Conservation (phyloP, 768 basidiomycete species). For the Boletus reticulatus region DNA sequence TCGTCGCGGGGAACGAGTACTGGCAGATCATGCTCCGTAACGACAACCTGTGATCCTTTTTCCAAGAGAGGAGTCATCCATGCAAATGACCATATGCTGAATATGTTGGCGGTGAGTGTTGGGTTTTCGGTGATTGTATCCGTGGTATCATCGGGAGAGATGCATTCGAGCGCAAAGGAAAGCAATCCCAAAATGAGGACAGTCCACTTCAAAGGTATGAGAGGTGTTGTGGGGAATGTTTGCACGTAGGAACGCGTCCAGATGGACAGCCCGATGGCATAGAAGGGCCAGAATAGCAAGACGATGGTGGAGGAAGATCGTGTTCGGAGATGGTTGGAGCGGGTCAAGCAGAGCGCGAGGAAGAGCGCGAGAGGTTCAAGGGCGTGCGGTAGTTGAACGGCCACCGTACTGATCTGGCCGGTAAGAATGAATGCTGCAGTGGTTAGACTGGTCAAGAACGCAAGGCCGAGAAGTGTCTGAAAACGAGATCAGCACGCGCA, state of each 20-base stretch:
- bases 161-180: slow-evolving; percentile 63
- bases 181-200: slow-evolving; percentile 46
- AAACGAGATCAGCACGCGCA: neutral
- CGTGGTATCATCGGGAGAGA: slow-evolving; percentile 57
- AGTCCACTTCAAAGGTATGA: slow-evolving; percentile 45
- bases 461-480: slow-evolving; percentile 48
- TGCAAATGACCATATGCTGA: slow-evolving; percentile 76
- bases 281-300: slow-evolving; percentile 82
- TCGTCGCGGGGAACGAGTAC: slow-evolving; percentile 66
- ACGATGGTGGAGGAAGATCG: slow-evolving; percentile 68
- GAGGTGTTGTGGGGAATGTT: slow-evolving; percentile 30
- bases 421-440: slow-evolving; percentile 41
- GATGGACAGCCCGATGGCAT: slow-evolving; percentile 46
- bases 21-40: slow-evolving; percentile 87
- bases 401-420: slow-evolving; percentile 34
- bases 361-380: slow-evolving; percentile 58
- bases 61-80: slow-evolving; percentile 86
- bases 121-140: slow-evolving; percentile 60
- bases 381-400: slow-evolving; percentile 49
- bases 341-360: slow-evolving; percentile 50
- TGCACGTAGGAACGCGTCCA: slow-evolving; percentile 59
- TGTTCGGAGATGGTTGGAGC: slow-evolving; percentile 67
- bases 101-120: slow-evolving; percentile 73
- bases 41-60: slow-evolving; percentile 60
- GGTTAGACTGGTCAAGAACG: slow-evolving; percentile 45